Percentiles rank a stretch among this genome's conserved stretches.
phyloP scores from a whole-genome alignment of 768 basidiomycete species.

The Amanita muscaria region DNA sequence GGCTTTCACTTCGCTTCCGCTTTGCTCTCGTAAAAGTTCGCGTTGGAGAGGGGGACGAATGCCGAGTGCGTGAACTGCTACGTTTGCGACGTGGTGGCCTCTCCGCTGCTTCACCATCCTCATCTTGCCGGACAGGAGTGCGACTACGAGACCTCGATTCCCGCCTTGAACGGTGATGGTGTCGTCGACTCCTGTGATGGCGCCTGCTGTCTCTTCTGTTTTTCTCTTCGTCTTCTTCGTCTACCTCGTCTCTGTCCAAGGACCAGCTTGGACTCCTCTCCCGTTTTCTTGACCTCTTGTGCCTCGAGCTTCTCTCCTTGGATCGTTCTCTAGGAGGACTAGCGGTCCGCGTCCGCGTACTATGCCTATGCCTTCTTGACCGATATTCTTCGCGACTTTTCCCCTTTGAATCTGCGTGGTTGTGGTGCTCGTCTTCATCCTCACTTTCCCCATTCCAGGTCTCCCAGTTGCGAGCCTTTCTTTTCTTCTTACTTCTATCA shows the following conservation, averaged over 20 bases:
- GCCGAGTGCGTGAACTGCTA: background rate
- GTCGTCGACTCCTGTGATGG: background rate
- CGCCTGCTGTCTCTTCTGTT: background rate
- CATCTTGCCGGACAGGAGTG: background rate
- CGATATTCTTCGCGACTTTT: slow-evolving; percentile 21
- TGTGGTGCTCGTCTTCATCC: slow-evolving; percentile 22
- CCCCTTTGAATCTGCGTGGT: background rate
- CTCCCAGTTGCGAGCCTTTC: slow-evolving; percentile 35
- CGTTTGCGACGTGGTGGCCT: background rate
- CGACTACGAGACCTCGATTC: background rate
- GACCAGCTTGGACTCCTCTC: slow-evolving; percentile 4
- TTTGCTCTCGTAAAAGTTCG: background rate
- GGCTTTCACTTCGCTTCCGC: background rate
- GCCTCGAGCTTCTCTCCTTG: slow-evolving; percentile 2
- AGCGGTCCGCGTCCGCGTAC: slow-evolving; percentile 18
- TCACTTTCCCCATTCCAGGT: slow-evolving; percentile 30
- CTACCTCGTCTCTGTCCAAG: background rate
- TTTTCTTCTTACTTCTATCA: slow-evolving; percentile 34
- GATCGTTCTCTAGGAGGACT: slow-evolving; percentile 1
- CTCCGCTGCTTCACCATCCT: background rate
- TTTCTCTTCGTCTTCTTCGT: background rate
- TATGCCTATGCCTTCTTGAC: slow-evolving; percentile 16
- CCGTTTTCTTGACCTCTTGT: slow-evolving; percentile 2
- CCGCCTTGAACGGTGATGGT: background rate
- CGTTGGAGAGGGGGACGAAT: background rate